Evolutionary conservation across 495 filamentous ascomycete genomes (phyloP).

Genomic region (Tetracladium marchalianum): DNA sequence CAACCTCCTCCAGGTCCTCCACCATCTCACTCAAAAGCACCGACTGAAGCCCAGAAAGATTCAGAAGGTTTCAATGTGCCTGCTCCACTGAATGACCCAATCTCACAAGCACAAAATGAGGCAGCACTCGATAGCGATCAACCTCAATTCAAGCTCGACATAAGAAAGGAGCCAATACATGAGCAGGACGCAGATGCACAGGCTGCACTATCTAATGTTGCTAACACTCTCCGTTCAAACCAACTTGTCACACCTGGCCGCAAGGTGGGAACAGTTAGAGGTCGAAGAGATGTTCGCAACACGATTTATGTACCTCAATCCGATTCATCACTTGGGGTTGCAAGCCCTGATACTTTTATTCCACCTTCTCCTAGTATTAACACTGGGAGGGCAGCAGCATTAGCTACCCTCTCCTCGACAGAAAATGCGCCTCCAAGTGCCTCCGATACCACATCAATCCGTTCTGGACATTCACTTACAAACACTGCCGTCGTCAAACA

Average conservation of each 20-base stretch:
- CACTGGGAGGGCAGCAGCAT: constrained; percentile 25
- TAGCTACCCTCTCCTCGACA: constrained; percentile 37
- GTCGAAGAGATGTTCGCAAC: constrained; percentile 83
- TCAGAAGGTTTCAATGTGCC: constrained; percentile 63
- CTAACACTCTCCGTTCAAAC: constrained; percentile 61
- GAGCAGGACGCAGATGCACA: constrained; percentile 87
- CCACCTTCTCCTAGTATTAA: constrained; percentile 36
- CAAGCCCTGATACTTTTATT: constrained; percentile 29
- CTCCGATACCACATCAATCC: constrained; percentile 87
- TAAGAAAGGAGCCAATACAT: constrained; percentile 82
- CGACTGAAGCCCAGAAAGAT: constrained; percentile 33
- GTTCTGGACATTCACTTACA: constrained; percentile 73
- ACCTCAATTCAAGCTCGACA: constrained; percentile 77
- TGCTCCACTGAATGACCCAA: constrained; percentile 61
- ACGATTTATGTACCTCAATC: constrained; percentile 63
- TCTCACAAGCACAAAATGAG: constrained; percentile 73
- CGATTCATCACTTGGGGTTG: constrained; percentile 20
- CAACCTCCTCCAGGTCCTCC: constrained; percentile 36
- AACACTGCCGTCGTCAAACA: constrained; percentile 53
- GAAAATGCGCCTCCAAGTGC: constrained; percentile 32
- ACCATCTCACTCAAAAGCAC: constrained; percentile 27
- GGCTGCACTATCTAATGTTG: constrained; percentile 81
- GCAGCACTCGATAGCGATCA: constrained; percentile 55
- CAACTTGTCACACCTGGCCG: constrained; percentile 47
- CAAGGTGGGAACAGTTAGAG: constrained; percentile 69